Conservation (phyloP, 805 yeast genomes). For the Candida alai region DNA sequence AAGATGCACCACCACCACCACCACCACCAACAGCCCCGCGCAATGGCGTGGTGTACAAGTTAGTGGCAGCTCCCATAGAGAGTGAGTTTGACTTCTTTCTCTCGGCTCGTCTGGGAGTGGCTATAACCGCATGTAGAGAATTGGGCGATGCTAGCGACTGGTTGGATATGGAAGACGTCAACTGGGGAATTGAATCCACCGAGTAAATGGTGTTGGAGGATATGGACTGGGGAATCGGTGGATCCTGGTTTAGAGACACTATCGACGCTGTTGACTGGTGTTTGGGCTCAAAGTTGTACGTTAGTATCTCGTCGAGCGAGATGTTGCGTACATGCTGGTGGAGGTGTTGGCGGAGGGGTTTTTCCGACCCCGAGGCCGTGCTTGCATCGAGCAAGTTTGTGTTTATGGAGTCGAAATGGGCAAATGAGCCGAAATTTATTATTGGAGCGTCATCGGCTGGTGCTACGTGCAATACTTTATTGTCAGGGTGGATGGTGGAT, state of each 20-base stretch:
- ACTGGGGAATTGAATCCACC: slow-evolving; percentile 33
- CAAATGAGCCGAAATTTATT: slow-evolving; percentile 1
- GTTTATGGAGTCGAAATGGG: slow-evolving; percentile 4
- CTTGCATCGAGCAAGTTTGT: slow-evolving; percentile 2
- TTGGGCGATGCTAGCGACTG: slow-evolving; percentile 30
- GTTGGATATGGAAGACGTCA: slow-evolving; percentile 32
- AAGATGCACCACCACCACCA: too few species aligned
- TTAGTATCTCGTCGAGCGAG: slow-evolving; percentile 16
- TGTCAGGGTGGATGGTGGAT: slow-evolving; percentile 10
- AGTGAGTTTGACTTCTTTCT: slow-evolving; percentile 34
- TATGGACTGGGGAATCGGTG: slow-evolving; percentile 15
- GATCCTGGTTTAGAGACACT: slow-evolving; percentile 20
- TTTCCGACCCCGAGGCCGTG: neutral
- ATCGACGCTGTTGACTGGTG: slow-evolving; percentile 19
- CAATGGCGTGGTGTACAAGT: slow-evolving; percentile 32
- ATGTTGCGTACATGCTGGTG: slow-evolving; percentile 21
- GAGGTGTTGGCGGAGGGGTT: slow-evolving; percentile 1
- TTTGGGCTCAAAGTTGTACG: slow-evolving; percentile 1
- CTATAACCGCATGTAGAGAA: slow-evolving; percentile 11
- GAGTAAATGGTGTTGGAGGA: slow-evolving; percentile 28
- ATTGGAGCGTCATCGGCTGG: neutral
- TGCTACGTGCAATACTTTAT: slow-evolving; percentile 4
- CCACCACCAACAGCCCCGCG: too few species aligned
- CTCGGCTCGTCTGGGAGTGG: slow-evolving; percentile 33
- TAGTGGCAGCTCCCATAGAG: slow-evolving; percentile 17